Evolutionary conservation across 257 asterid species (phyloP).

Genomic region (Solanum clarkiae): DNA sequence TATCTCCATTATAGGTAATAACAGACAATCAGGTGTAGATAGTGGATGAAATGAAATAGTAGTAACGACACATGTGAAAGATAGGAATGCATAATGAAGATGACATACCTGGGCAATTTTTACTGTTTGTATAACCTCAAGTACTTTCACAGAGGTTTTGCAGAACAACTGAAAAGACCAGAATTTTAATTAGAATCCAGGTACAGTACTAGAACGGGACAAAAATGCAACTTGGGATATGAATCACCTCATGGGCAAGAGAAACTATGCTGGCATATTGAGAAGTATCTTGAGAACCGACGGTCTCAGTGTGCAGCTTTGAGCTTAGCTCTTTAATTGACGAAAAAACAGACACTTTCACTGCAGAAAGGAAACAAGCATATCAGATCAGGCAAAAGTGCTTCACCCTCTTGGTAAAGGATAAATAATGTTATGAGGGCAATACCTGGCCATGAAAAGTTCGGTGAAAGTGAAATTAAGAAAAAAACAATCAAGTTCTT

Average conservation of each 20-base stretch:
- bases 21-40: neutral
- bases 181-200: conserved; percentile 11
- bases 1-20: neutral
- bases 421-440: neutral
- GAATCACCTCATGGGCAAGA: conserved; percentile 56
- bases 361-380: conserved; percentile 28
- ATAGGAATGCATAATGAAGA: neutral
- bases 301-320: conserved; percentile 27
- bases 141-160: conserved; percentile 47
- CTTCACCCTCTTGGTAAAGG: neutral
- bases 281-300: conserved; percentile 24
- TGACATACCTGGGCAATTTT: conserved; percentile 76
- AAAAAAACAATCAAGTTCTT: conserved; percentile 45
- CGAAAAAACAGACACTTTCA: conserved; percentile 56
- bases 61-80: neutral
- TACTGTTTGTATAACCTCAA: conserved; percentile 49
- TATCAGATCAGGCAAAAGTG: neutral
- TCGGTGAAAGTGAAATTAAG: conserved; percentile 53
- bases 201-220: neutral
- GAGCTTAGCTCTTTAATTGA: conserved; percentile 63
- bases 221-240: neutral
- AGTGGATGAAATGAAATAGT: neutral
- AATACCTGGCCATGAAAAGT: conserved; percentile 75
- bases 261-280: conserved; percentile 13
- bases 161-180: conserved; percentile 44